Percentiles rank a stretch among this genome's conserved stretches.
Evolutionary conservation across 306 rosid species (phyloP).

Genomic region (Medicago arabica): DNA sequence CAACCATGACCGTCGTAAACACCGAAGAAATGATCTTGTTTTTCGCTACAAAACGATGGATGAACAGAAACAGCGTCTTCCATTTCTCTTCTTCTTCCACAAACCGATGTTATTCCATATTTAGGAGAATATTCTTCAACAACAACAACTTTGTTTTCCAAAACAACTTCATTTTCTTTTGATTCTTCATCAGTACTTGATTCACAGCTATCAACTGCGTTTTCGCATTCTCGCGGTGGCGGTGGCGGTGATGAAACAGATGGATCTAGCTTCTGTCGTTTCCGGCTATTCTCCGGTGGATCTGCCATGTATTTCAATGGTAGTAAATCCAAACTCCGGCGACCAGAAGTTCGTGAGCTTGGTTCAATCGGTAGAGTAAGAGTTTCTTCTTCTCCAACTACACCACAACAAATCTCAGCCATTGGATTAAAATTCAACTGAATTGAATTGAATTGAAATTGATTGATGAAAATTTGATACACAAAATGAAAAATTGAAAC

Average conservation of each 20-base stretch:
- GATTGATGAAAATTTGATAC: no score
- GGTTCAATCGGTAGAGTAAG: slow-evolving; percentile 49
- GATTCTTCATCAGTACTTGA: not conserved
- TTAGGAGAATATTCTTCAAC: slow-evolving; percentile 37
- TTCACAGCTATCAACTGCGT: slow-evolving; percentile 37
- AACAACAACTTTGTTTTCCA: not conserved
- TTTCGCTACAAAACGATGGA: slow-evolving; percentile 43
- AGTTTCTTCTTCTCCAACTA: slow-evolving; percentile 70
- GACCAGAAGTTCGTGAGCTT: slow-evolving; percentile 44
- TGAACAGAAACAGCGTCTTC: slow-evolving; percentile 79
- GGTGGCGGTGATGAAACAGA: not conserved
- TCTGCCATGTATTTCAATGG: slow-evolving; percentile 55
- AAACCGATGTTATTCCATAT: slow-evolving; percentile 77
- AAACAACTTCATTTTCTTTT: not conserved
- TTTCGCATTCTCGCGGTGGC: slow-evolving; percentile 17
- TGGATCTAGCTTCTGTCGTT: slow-evolving; percentile 60
- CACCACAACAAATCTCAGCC: slow-evolving; percentile 85
- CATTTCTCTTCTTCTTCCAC: slow-evolving; percentile 94
- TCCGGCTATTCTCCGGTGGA: slow-evolving; percentile 41
- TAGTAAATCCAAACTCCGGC: slow-evolving; percentile 59
- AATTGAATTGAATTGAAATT: not conserved
- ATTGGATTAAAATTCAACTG: slow-evolving; percentile 2
- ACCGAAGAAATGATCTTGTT: slow-evolving; percentile 59
- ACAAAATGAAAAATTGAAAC: not conserved
- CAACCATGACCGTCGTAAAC: slow-evolving; percentile 96